Evolutionary conservation across 2,329 filamentous ascomycete species (phyloP).

Genomic region (Alternaria gansuensis): DNA sequence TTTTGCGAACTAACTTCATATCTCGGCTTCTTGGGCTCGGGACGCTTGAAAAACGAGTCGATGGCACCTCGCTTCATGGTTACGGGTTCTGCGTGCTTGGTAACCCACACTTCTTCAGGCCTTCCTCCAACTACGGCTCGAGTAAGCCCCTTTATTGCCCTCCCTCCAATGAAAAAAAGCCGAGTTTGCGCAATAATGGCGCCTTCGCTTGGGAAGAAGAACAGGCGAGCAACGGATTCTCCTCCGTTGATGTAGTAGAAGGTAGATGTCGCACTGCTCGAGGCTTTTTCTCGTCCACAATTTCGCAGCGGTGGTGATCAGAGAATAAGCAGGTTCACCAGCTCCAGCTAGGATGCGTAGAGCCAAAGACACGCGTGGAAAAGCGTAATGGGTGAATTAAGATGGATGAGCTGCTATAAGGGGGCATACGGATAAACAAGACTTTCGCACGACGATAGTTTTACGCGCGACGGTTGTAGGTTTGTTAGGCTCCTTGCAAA

Average conservation of each 20-base stretch:
- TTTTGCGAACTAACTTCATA: slow-evolving; percentile 38
- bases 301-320: not conserved
- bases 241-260: not conserved
- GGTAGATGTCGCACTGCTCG: not conserved
- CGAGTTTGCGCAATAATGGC: not conserved
- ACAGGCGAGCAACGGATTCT: not conserved
- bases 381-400: not conserved
- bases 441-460: not conserved
- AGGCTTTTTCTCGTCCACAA: not conserved
- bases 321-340: not conserved
- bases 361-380: not conserved
- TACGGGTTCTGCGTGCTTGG: not conserved
- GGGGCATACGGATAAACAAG: not conserved
- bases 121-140: not conserved
- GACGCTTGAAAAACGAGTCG: slow-evolving; percentile 71
- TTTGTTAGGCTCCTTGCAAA: not conserved
- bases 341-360: not conserved
- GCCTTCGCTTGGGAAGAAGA: not conserved
- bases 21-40: slow-evolving; percentile 53
- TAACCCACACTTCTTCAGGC: not conserved
- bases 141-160: not conserved
- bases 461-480: not conserved
- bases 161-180: too few species aligned
- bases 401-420: not conserved
- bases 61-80: slow-evolving; percentile 67